Evolutionary conservation across 352 stramenopile species (phyloP).

Genomic region (Globisporangium orthogonon): DNA sequence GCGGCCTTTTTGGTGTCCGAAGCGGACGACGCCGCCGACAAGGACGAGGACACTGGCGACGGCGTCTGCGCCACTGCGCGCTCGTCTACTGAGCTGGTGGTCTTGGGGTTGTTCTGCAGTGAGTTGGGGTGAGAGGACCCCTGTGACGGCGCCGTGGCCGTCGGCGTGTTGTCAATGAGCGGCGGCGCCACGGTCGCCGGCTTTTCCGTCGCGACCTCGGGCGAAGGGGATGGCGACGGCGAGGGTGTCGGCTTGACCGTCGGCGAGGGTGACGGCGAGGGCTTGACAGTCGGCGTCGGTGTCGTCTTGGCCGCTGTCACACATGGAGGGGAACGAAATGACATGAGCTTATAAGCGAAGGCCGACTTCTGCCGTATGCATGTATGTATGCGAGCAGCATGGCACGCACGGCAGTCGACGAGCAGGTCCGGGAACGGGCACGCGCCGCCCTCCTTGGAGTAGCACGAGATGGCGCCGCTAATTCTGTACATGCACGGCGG

Average conservation of each 20-base stretch:
- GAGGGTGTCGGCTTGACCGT: not conserved
- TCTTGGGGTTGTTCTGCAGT: constrained; percentile 8
- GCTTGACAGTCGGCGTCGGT: not conserved
- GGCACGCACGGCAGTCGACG: constrained; percentile 20
- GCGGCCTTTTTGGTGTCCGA: not conserved
- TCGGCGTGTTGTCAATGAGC: constrained; percentile 8
- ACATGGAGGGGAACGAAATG: not conserved
- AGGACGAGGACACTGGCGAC: not conserved
- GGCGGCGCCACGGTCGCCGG: constrained; percentile 12
- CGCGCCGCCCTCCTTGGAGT: constrained; percentile 30
- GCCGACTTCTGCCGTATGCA: too few species aligned
- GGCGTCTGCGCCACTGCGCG: not conserved
- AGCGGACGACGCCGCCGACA: not conserved
- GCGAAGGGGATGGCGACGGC: not conserved
- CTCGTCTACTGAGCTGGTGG: not conserved
- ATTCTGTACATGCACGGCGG: constrained; percentile 67
- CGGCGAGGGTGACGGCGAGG: not conserved
- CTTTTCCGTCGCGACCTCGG: not conserved
- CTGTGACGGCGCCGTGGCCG: not conserved
- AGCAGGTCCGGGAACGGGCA: constrained; percentile 36
- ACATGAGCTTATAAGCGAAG: too few species aligned
- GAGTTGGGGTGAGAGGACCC: constrained; percentile 1
- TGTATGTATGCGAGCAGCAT: not conserved
- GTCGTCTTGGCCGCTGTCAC: constrained; percentile 2
- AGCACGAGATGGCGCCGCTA: constrained; percentile 57